Conservation (phyloP, 805 yeast species). For the Yarrowia keelungensis region DNA sequence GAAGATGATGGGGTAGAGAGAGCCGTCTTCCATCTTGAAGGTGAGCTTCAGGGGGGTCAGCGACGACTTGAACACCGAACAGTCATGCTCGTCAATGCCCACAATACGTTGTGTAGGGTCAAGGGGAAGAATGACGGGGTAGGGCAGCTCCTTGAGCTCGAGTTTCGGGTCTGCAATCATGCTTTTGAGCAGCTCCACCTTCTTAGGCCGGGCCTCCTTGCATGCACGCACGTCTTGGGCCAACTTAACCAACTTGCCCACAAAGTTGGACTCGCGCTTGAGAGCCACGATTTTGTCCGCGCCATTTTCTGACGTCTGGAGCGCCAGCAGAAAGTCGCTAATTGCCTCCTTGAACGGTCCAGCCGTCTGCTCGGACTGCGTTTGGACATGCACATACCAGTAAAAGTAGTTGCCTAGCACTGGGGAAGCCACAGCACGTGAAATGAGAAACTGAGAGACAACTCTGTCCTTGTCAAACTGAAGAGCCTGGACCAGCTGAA, state of each 20-base stretch:
- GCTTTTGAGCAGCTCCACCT: slow-evolving; percentile 71
- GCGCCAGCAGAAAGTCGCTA: slow-evolving; percentile 54
- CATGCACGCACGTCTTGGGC: slow-evolving; percentile 67
- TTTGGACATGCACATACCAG: slow-evolving; percentile 91
- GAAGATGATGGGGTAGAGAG: slow-evolving; percentile 80
- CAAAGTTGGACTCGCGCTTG: slow-evolving; percentile 70
- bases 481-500: slow-evolving; percentile 91
- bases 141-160: slow-evolving; percentile 52
- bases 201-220: slow-evolving; percentile 80
- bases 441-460: slow-evolving; percentile 68
- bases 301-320: slow-evolving; percentile 48
- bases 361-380: slow-evolving; percentile 62
- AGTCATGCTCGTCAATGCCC: slow-evolving; percentile 80
- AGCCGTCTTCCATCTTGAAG: slow-evolving; percentile 63
- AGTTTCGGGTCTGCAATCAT: slow-evolving; percentile 58
- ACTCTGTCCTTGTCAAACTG: slow-evolving; percentile 65
- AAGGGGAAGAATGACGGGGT: slow-evolving; percentile 74
- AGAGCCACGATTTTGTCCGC: slow-evolving; percentile 50
- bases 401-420: slow-evolving; percentile 81
- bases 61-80: slow-evolving; percentile 89
- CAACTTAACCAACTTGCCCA: slow-evolving; percentile 67
- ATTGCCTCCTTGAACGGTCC: slow-evolving; percentile 57
- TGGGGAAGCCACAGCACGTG: slow-evolving; percentile 68
- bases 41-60: slow-evolving; percentile 86
- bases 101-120: slow-evolving; percentile 78